Base-by-base conservation (phyloP, 2,329 filamentous ascomycete species). In the Pyrenophora graminea region DNA sequence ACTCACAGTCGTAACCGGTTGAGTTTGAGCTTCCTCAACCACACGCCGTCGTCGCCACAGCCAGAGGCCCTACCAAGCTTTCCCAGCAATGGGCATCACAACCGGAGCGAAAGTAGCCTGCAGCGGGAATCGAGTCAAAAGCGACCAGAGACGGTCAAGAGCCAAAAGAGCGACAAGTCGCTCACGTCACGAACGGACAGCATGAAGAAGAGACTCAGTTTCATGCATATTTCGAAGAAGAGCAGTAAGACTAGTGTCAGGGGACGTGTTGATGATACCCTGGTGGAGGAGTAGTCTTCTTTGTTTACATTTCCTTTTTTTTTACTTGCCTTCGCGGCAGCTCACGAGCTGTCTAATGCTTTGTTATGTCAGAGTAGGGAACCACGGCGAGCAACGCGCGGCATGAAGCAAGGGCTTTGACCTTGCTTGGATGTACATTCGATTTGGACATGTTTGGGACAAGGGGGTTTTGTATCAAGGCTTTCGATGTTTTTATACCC, bases 141-240 rank as follows among this genome's bases (percentile, higher is more conserved):
- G 10, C 53, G 67, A 10, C 67, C 68, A 1, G 61, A 65, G 15
- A 73, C 68, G 1, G 57, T 66, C 43, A 71, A 67, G 53, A 78
- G 73, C 32, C 66, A 70, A 34, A 71, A 80, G 37, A 76, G 72
- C 42, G 67, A 71, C 23, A 72, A 75, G 3, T 66, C 76, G 32
- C 69, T 73, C 48, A 80, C 80, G 21, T 51, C 57, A 45, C 82
- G 82, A 12, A 70, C 61, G 27, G 64, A 63, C 45, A 83, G 85
- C 51, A 83, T 95, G 59, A 85, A 87, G 74, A 93, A 91, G 76
- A 78, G 91, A 66, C 79, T 95, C 59, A 94, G 89, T 70, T 78
- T 91, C 64, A 78, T 95, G 66, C 89, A 88, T 70, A 80, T 91
- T 43, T 86, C 88, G 25, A 87, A 85, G 70, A 90, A 89, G 76